Percentiles rank a stretch among this genome's conserved stretches.
Conservation (phyloP, 169 alveolate species). For the Eimeria sp. region DNA sequence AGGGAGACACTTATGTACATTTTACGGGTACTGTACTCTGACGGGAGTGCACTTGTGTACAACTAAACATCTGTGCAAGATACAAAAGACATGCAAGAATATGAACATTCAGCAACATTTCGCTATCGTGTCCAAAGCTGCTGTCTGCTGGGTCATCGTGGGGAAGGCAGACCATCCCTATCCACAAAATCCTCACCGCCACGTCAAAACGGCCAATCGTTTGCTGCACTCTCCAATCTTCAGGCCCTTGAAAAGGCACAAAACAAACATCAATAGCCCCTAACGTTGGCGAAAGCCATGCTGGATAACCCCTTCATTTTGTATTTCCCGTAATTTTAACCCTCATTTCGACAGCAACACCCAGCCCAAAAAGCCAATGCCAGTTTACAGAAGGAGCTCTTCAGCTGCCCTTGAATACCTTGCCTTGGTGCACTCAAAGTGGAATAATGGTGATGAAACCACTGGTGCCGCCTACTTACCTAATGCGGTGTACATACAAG, state of each 20-base stretch:
- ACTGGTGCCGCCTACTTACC: conserved; percentile 21
- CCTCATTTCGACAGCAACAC: not conserved
- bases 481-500: conserved; percentile 70
- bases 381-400: not conserved
- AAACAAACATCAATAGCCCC: not conserved
- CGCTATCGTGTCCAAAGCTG: not conserved
- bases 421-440: not conserved
- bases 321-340: not conserved
- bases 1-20: no score
- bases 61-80: no score
- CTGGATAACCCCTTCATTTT: not conserved
- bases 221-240: conserved; percentile 25
- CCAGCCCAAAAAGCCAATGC: not conserved
- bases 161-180: not conserved
- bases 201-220: conserved; percentile 12
- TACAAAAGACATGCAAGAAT: not conserved
- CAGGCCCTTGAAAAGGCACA: conserved; percentile 17
- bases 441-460: not conserved
- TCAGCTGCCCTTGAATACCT: not conserved
- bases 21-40: not conserved
- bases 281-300: no score
- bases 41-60: not conserved
- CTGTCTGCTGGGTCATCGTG: not conserved
- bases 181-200: not conserved
- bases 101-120: not conserved